Evolutionary conservation across 1,284 basidiomycete genomes (phyloP), one percentile per base, ranked within the genome.

Genomic region (Ceratobasidium sp.): DNA sequence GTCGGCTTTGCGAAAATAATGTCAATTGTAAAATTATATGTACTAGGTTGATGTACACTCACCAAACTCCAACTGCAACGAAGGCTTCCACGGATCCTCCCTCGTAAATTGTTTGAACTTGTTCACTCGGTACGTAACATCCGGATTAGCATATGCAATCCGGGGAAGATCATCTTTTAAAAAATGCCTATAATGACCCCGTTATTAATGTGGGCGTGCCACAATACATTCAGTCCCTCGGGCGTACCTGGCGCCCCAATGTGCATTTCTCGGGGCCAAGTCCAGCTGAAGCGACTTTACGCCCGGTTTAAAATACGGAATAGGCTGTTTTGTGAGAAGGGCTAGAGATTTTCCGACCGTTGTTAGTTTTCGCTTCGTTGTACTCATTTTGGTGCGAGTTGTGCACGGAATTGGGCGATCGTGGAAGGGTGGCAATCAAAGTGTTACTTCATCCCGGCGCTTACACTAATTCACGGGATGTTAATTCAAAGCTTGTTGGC

Each of bases 121-220:
- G 16, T 25, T 19, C 4, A 66, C 62, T 14, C 39, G 73, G 9
- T 79, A 66, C 9, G 36, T 44, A 13, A 66, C 41, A 2, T 46
- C 74, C 0, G 88, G 89, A 73, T 91, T 91, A 1, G 84, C 85
- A 76, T 84, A 90, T 7, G 83, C 85, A 79, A 91, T 88, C 36
- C 87, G 81, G 1, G 88, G 88, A 0, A 91, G 77, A 21, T 89
- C 82, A 47, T 91, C 85, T 74, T 88, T 89, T 49, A 88, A 81
- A 71, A 91, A 91, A 79, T 90, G 85, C 57, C 90, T 90, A 69
- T 49, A 49, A 27, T 16, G 8, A 50, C 23, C 7, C 6, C 21
- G 21, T 50, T 6, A 3, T 50, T 50, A 50, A 27, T n/a, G n/a
- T n/a, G 16, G 33, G 11, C 33, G 11, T 36, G 5, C 16, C 16